Base-by-base conservation (phyloP, 495 filamentous ascomycete genomes). In the Cercophora samala region DNA sequence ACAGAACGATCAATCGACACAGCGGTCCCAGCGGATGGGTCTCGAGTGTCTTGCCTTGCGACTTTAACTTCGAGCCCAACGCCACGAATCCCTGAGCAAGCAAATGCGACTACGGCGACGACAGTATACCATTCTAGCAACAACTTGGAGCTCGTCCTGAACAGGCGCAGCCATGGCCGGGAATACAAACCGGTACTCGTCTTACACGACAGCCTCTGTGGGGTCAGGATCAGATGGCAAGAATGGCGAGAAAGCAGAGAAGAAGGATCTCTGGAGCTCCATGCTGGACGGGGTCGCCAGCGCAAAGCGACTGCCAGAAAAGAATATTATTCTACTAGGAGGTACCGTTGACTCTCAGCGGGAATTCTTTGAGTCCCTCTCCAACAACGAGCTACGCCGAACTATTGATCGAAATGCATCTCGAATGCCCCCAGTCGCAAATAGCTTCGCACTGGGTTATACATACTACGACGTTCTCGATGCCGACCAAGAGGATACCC, bases 391-490 rank as follows among this genome's bases (percentile, higher is more conserved):
- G 77, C 75, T 79, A 76, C 80, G 85, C 80, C 68, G 85, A 81
- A 76, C 85, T 75, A 71, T 81, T 72, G 84, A 82, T 73, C 75
- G 87, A 58, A 83, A 86, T 53, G 87, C 86, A 64, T 84, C 82
- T n/a, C 87, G 83, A 62, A 82, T 85, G 67, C 90, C 93, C 2
- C 92, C 93, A 46, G 85, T 97, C 72, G 93, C 94, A 55, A 98
- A 98, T 74, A 89, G 90, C 66, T 97, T 96, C 76, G 94, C 93
- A 13, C 79, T 98, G 63, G 94, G 94, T 59, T 97, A 97, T 77
- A 96, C 94, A 60, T 98, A 97, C 76, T 90, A 92, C 74, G 93
- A 98, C 80, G 92, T 98, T 53, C 81, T 97, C 32, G 94, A 97
- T 80, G 90, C 93, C 64, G 94, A 98, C 74, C 92, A 96, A 72